These are phyloP conservation scores for Brassica rapa DNA, from an alignment of 345 rosid genomes.

Conservation along the genomic window DNA sequence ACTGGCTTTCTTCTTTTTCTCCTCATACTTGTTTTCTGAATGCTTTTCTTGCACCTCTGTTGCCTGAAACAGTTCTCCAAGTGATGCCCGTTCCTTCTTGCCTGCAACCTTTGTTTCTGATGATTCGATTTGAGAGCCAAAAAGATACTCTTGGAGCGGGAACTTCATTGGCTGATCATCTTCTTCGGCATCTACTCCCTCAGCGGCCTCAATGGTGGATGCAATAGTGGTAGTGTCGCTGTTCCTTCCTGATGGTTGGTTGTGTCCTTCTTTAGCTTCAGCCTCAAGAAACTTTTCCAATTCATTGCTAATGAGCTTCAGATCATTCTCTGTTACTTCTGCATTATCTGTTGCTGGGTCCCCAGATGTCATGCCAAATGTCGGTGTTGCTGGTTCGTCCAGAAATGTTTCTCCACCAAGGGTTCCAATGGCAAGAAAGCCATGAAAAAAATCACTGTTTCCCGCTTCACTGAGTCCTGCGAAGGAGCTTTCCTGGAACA, in stretches of 20 bases:
- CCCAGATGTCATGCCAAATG: slow-evolving; percentile 55
- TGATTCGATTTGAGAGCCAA: slow-evolving; percentile 60
- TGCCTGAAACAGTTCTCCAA: slow-evolving; percentile 66
- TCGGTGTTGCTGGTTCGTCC: slow-evolving; percentile 69
- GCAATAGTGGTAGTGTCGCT: slow-evolving; percentile 64
- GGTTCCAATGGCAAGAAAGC: slow-evolving; percentile 89
- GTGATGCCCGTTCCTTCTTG: slow-evolving; percentile 69
- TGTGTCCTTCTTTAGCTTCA: slow-evolving; percentile 67
- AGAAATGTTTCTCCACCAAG: slow-evolving; percentile 60
- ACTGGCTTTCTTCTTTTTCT: slow-evolving; percentile 49
- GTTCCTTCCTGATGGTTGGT: slow-evolving; percentile 65
- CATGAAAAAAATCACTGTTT: slow-evolving; percentile 62
- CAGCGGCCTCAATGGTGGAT: slow-evolving; percentile 53
- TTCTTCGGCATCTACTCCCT: slow-evolving; percentile 49
- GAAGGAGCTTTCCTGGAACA: slow-evolving; percentile 47
- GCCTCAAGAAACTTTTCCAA: slow-evolving; percentile 80
- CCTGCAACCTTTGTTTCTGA: slow-evolving; percentile 52
- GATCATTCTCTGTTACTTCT: slow-evolving; percentile 62
- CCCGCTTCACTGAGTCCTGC: slow-evolving; percentile 43
- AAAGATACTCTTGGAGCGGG: slow-evolving; percentile 86
- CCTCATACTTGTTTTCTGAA: slow-evolving; percentile 40
- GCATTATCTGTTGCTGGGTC: slow-evolving; percentile 44
- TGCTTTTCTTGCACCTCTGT: slow-evolving; percentile 52
- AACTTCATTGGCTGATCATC: slow-evolving; percentile 44
- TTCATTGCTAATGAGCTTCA: slow-evolving; percentile 62